Evolutionary conservation across 2,329 filamentous ascomycete species (phyloP).

Genomic region (Thelonectria blattea): DNA sequence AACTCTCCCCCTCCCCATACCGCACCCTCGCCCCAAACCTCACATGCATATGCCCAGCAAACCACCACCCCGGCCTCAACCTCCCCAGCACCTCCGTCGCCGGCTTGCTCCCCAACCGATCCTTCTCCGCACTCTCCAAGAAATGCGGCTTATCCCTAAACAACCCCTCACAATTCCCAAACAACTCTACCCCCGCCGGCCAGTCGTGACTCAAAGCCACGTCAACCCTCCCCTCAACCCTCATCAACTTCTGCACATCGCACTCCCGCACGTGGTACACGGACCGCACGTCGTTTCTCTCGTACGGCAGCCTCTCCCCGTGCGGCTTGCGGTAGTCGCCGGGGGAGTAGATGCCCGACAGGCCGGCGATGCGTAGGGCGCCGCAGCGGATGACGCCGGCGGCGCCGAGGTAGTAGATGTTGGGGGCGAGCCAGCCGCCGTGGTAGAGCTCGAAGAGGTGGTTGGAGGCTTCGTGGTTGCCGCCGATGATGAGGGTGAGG

Average conservation of each 20-base stretch:
- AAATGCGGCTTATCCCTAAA: conserved; percentile 78
- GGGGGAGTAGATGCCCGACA: conserved; percentile 93
- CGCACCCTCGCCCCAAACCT: conserved; percentile 74
- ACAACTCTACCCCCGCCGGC: conserved; percentile 81
- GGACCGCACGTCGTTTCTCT: conserved; percentile 71
- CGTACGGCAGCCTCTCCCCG: conserved; percentile 85
- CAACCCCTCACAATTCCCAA: conserved; percentile 70
- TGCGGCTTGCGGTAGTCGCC: conserved; percentile 84
- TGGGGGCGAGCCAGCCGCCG: conserved; percentile 93
- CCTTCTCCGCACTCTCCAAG: conserved; percentile 73
- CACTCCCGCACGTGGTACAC: conserved; percentile 92
- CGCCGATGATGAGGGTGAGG: conserved; percentile 87
- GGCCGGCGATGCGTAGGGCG: conserved; percentile 80
- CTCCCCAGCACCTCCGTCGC: conserved; percentile 80
- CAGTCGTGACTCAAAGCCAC: conserved; percentile 93
- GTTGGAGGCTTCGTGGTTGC: conserved; percentile 92
- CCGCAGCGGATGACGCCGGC: conserved; percentile 88
- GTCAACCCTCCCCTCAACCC: conserved; percentile 82
- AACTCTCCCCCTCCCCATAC: conserved; percentile 48
- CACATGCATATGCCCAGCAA: conserved; percentile 88
- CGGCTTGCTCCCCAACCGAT: conserved; percentile 79
- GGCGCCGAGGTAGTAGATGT: conserved; percentile 94
- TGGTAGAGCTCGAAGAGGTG: conserved; percentile 92
- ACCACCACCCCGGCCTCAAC: conserved; percentile 84
- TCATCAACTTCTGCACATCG: conserved; percentile 84